Base-by-base conservation (phyloP, 768 basidiomycete species). In the Hygrophoropsis aurantiaca region DNA sequence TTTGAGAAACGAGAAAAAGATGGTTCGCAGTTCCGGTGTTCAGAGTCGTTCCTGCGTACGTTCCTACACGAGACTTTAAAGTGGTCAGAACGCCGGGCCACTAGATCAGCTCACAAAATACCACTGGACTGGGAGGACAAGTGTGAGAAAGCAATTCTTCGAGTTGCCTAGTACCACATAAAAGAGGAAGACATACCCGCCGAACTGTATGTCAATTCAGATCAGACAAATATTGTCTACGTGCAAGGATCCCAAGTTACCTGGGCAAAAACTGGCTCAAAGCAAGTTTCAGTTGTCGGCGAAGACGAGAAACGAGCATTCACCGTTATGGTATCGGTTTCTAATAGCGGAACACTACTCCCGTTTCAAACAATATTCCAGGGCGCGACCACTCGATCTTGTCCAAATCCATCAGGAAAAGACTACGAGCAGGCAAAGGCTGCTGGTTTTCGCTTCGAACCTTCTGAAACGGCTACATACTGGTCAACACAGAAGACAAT, bases 251-350 rank as follows among this genome's bases (percentile, higher is more conserved):
- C n/a, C n/a, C n/a, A n/a, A n/a, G n/a, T n/a, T n/a, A 73, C 72
- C 4, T 75, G 58, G 45, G 58, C 50, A 2, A 25, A 54, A 19
- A 51, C 23, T 0, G 68, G 71, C 0, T 47, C 57, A 0, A 66
- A 68, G 45, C 74, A 76, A 44, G 68, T 75, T 3, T 37, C 55
- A 0, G 46, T 58, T 2, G 38, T 64, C 2, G 72, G 74, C 1
- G 26, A 46, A 10, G 72, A 73, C 1, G 73, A 75, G 47, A 76
- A 76, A 50, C 56, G 63, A 0, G 74, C 74, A 15, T 69, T 74
- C 40, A 75, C 73, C 0, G 23, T 74, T 0, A 35, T 72, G 11
- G 61, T 67, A 7, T 61, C 61, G 0, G 48, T 72, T 10, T 61
- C 71, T 0, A 52, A 38, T 7, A 49, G 53, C 37, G 71, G 74